Evolutionary conservation across 1,284 basidiomycete species (phyloP), one percentile per base, ranked within the genome.

Genomic region (Ustilago hordei): DNA sequence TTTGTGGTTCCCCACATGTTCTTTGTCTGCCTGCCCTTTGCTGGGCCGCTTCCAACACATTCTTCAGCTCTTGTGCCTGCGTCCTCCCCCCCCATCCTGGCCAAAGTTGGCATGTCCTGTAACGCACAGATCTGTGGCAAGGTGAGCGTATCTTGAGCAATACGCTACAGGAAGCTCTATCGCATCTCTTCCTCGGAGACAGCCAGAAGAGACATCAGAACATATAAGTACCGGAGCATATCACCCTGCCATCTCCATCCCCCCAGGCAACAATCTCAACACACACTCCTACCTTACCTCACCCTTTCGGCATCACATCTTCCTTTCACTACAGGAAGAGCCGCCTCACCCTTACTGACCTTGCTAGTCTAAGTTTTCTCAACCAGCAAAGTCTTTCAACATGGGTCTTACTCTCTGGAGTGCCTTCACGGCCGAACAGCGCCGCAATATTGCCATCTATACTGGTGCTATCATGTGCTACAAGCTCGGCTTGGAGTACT

Each of bases 381-480:
- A 11, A 54, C 32, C 52, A 34, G 52, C 52, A 31, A 48, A 35
- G 17, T 54, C 34, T 35, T 11, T 55, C 63, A 66, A 8, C 43
- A 71, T 71, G 67, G 62, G 65, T 41, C 50, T 56, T 17, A 15
- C 48, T 8, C 60, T 69, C 2, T 75, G 66, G 72, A 34, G 59
- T 56, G 67, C 64, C 58, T 84, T 81, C 66, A 80, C 80, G 55
- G 59, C 81, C 41, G 70, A 67, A 17, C 80, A 84, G 56, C 61
- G 79, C 13, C 56, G 73, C 23, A 84, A 84, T 66, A 84, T 84
- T 55, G 80, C 68, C 53, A 70, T 81, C 61, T 79, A 85, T 60
- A 68, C 69, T 19, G 23, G 64, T 3, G 81, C 81, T 48, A 84
- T 85, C 56, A 84, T 84, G 54, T 38, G 19, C 19, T 84, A 84